phyloP scores from a whole-genome alignment of 116 monocot genomes.

The Zostera marina region DNA sequence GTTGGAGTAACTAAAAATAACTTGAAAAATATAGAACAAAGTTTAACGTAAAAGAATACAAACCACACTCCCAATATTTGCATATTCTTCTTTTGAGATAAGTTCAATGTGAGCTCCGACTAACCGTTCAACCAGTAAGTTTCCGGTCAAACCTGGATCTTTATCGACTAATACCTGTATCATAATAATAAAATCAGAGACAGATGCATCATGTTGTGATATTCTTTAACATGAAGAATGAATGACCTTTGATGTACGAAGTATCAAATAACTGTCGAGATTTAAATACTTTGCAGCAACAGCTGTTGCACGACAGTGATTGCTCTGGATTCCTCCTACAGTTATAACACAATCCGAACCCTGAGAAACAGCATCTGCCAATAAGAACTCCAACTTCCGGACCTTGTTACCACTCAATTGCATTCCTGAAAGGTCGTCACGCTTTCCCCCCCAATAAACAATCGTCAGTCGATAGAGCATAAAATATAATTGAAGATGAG shows the following conservation, averaged over 20 bases:
- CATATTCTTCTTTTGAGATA: slow-evolving; percentile 95
- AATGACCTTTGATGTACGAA: slow-evolving; percentile 84
- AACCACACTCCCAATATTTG: slow-evolving; percentile 80
- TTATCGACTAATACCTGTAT: slow-evolving; percentile 48
- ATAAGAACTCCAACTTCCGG: slow-evolving; percentile 81
- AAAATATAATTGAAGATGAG: neutral
- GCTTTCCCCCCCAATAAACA: slow-evolving; percentile 15
- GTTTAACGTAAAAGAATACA: slow-evolving; percentile 8
- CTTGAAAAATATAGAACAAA: neutral
- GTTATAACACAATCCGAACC: slow-evolving; percentile 91
- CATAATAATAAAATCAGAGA: neutral
- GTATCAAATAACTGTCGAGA: slow-evolving; percentile 81
- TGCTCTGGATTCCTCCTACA: slow-evolving; percentile 95
- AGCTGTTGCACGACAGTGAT: slow-evolving; percentile 94
- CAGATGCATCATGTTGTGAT: neutral
- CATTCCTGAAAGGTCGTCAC: slow-evolving; percentile 97
- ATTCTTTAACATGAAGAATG: neutral
- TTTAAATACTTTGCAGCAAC: slow-evolving; percentile 94
- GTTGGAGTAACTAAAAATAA: neutral
- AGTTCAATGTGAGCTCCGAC: slow-evolving; percentile 92
- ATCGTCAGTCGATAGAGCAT: neutral
- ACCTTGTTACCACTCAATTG: slow-evolving; percentile 97
- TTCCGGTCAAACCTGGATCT: slow-evolving; percentile 93
- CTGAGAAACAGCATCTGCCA: slow-evolving; percentile 73
- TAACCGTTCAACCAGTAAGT: slow-evolving; percentile 84